Percentiles rank a stretch among this genome's conserved stretches.
Evolutionary conservation across 352 stramenopile species (phyloP).

Genomic region (Phytophthora vignae): DNA sequence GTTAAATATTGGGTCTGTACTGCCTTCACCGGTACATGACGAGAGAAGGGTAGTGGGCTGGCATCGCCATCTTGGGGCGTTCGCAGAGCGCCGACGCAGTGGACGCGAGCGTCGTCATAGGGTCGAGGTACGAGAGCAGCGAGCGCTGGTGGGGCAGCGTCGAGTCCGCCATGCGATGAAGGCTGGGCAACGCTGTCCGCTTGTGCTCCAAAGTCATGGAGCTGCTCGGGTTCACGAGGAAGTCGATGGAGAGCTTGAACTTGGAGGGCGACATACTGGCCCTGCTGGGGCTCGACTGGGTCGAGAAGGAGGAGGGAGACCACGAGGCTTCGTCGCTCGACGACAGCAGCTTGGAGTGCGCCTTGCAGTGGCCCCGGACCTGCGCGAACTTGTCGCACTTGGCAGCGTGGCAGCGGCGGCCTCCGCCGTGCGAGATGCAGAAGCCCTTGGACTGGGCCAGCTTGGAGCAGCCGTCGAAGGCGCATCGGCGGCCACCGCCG

Average conservation of each 20-base stretch:
- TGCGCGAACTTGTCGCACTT: conserved; percentile 87
- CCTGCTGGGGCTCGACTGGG: conserved; percentile 3
- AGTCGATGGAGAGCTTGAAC: conserved; percentile 63
- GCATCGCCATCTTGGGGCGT: conserved; percentile 12
- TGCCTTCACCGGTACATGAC: conserved; percentile 29
- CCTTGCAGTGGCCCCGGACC: conserved; percentile 85
- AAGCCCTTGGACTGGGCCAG: conserved; percentile 80
- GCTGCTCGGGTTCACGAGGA: conserved; percentile 50
- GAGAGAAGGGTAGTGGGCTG: conserved; percentile 28
- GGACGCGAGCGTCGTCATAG: conserved; percentile 27
- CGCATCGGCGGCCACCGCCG: conserved; percentile 73
- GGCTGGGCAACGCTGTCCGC: conserved; percentile 3
- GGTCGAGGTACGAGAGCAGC: conserved; percentile 42
- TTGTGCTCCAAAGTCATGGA: conserved; percentile 3
- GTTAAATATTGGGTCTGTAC: conserved; percentile 28
- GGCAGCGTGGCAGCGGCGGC: conserved; percentile 67
- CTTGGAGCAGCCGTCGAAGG: conserved; percentile 71
- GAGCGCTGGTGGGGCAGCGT: conserved; percentile 32
- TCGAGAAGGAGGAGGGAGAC: conserved; percentile 23
- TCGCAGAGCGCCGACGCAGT: conserved; percentile 18
- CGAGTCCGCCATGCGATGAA: conserved; percentile 9
- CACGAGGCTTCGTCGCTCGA: conserved; percentile 11
- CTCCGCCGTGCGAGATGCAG: conserved; percentile 84
- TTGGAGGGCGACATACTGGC: conserved; percentile 33
- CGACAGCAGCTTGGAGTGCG: conserved; percentile 75